phyloP scores from a whole-genome alignment of 2,329 filamentous ascomycete genomes.

The Epichloe sp. region DNA sequence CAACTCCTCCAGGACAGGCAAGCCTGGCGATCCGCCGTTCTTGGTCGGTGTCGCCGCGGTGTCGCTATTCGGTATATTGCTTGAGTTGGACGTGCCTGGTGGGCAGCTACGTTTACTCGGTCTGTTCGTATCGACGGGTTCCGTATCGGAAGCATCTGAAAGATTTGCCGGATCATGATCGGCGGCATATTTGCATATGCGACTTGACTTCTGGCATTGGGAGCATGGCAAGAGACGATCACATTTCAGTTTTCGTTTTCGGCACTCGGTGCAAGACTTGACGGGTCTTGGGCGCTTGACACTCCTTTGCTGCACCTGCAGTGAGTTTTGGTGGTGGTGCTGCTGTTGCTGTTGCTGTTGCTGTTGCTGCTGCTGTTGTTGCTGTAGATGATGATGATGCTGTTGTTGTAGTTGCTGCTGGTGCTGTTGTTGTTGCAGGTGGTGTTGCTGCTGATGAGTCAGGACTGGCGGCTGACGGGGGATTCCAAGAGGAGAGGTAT shows the following conservation, averaged over 20 bases:
- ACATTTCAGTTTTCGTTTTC: slow-evolving; percentile 44
- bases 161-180: slow-evolving; percentile 33
- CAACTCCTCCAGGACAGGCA: slow-evolving; percentile 33
- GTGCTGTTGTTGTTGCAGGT: slow-evolving; percentile 13
- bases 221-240: slow-evolving; percentile 43
- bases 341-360: slow-evolving; percentile 8
- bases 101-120: slow-evolving; percentile 27
- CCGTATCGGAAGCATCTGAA: slow-evolving; percentile 36
- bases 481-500: slow-evolving; percentile 4
- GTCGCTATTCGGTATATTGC: slow-evolving; percentile 14
- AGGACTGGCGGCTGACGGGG: slow-evolving; percentile 12
- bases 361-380: slow-evolving; percentile 16
- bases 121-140: slow-evolving; percentile 19
- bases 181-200: slow-evolving; percentile 38
- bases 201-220: slow-evolving; percentile 44
- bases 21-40: slow-evolving; percentile 19
- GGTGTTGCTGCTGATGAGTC: slow-evolving; percentile 11
- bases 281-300: slow-evolving; percentile 42
- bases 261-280: slow-evolving; percentile 43
- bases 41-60: slow-evolving; percentile 14
- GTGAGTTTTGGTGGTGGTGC: slow-evolving; percentile 8
- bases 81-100: slow-evolving; percentile 12
- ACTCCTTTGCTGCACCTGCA: slow-evolving; percentile 25
- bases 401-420: slow-evolving; percentile 13
- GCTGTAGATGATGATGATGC: slow-evolving; percentile 6